phyloP scores from a whole-genome alignment of 495 filamentous ascomycete species.

The Niebla homalea region DNA sequence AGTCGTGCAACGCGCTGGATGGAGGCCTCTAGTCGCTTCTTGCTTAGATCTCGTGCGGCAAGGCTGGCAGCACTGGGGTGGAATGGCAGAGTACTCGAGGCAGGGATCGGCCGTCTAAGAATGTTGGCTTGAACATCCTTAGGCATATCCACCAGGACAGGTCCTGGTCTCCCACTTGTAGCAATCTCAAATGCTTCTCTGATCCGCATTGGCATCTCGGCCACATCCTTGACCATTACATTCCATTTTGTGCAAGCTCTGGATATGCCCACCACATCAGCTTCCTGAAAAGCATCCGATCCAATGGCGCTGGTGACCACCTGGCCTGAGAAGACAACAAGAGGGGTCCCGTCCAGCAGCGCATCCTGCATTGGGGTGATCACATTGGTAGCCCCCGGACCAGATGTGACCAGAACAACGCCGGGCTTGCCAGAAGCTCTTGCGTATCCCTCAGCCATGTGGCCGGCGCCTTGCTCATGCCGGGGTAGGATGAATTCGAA shows the following conservation, averaged over 20 bases:
- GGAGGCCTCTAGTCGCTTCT: conserved; percentile 32
- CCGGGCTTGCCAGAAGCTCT: conserved; percentile 45
- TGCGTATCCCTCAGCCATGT: conserved; percentile 56
- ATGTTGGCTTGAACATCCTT: conserved; percentile 45
- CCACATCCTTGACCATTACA: conserved; percentile 46
- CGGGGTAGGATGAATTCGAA: conserved; percentile 49
- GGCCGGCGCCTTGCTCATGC: conserved; percentile 53
- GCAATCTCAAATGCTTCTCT: conserved; percentile 54
- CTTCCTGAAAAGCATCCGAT: conserved; percentile 51
- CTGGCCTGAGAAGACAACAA: conserved; percentile 51
- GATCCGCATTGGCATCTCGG: conserved; percentile 43
- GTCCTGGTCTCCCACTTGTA: conserved; percentile 43
- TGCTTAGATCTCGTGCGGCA: conserved; percentile 35
- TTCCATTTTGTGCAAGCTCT: conserved; percentile 56
- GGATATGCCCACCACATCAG: conserved; percentile 48
- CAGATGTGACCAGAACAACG: conserved; percentile 50
- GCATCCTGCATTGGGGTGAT: conserved; percentile 52
- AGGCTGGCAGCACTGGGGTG: conserved; percentile 41
- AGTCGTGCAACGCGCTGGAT: conserved; percentile 41
- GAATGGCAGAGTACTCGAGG: conserved; percentile 40
- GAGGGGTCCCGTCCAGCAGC: conserved; percentile 46
- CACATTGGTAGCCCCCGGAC: conserved; percentile 51
- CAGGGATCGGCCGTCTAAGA: conserved; percentile 39
- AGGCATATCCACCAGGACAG: conserved; percentile 48
- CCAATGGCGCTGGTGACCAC: conserved; percentile 42